phyloP scores from a whole-genome alignment of 495 filamentous ascomycete genomes.

The Aspergillus bertholletiae region DNA sequence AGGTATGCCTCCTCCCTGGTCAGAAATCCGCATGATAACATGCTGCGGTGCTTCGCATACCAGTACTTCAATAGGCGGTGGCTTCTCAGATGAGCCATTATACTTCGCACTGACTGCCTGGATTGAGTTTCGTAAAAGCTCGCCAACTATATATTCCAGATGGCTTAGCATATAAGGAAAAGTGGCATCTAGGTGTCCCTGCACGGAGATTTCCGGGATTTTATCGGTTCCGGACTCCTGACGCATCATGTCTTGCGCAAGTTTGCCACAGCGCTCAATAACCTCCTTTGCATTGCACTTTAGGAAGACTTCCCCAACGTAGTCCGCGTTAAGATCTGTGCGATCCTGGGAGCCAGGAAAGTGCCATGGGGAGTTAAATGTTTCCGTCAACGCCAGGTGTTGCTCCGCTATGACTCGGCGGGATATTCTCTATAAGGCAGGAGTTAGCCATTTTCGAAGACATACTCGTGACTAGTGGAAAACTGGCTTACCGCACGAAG shows the following conservation, averaged over 20 bases:
- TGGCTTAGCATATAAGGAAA: constrained; percentile 97
- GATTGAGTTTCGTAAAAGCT: constrained; percentile 91
- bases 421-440: constrained; percentile 70
- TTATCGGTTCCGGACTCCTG: constrained; percentile 66
- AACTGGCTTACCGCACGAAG: constrained; percentile 71
- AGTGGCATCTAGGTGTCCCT: constrained; percentile 81
- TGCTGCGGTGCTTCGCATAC: constrained; percentile 94
- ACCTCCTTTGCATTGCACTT: constrained; percentile 91
- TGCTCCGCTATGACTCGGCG: constrained; percentile 96
- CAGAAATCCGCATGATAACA: constrained; percentile 93
- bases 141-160: constrained; percentile 94
- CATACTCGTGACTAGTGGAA: not conserved
- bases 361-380: constrained; percentile 89
- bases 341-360: constrained; percentile 72
- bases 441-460: constrained; percentile 2
- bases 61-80: constrained; percentile 86
- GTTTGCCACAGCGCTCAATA: constrained; percentile 73
- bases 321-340: constrained; percentile 67
- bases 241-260: constrained; percentile 64
- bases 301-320: constrained; percentile 93
- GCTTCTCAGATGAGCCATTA: constrained; percentile 33
- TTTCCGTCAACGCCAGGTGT: constrained; percentile 94
- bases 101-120: constrained; percentile 82
- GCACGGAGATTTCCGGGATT: constrained; percentile 79
- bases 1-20: constrained; percentile 90